These are phyloP conservation scores for Apiotrichum mycotoxinovorans DNA, from an alignment of 1,284 basidiomycete genomes.

Conservation along the genomic window DNA sequence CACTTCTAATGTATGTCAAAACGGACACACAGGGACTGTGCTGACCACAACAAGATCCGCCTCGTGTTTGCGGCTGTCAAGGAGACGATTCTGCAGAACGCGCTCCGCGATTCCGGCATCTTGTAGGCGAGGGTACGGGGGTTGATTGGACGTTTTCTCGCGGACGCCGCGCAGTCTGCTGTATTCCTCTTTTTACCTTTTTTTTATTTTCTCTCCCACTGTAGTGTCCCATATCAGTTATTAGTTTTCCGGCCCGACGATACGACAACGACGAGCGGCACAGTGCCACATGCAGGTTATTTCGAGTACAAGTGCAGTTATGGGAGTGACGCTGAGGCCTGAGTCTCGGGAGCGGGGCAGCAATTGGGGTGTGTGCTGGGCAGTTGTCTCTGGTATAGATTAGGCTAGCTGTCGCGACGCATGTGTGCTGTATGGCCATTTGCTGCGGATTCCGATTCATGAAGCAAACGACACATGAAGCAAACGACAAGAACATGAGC, in stretches of 20 bases:
- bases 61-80: conserved; percentile 95
- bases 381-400: too few relatives aligned
- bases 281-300: too few relatives aligned
- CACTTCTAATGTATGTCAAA: conserved; percentile 62
- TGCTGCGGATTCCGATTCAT: too few relatives aligned
- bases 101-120: conserved; percentile 48
- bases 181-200: background rate
- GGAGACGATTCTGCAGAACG: conserved; percentile 84
- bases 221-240: background rate
- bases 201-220: background rate
- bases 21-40: background rate
- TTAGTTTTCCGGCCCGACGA: background rate
- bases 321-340: too few relatives aligned
- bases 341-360: too few relatives aligned
- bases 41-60: conserved; percentile 58
- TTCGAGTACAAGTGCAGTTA: too few relatives aligned
- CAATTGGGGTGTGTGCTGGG: too few relatives aligned
- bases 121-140: conserved; percentile 28
- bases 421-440: too few relatives aligned
- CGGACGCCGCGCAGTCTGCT: background rate
- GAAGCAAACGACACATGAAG: too few relatives aligned
- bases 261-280: too few relatives aligned
- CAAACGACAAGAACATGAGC: too few relatives aligned
- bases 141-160: background rate
- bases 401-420: too few relatives aligned